Base-by-base conservation (phyloP, 2,329 filamentous ascomycete species). In the Venturia nashicola region DNA sequence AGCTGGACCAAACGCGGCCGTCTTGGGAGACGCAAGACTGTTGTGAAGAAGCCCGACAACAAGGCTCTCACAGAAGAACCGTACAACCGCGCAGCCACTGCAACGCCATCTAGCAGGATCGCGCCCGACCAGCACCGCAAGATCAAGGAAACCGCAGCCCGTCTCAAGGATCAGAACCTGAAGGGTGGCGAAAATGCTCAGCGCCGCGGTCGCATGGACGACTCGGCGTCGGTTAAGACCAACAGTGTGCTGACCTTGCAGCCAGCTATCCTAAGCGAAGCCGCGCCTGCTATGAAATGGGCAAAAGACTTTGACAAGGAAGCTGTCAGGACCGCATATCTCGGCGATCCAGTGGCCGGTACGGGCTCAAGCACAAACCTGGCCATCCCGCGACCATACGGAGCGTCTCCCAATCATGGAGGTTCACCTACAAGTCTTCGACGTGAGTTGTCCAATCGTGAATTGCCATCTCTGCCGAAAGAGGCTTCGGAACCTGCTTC, bases 201-300 rank as follows among this genome's bases (percentile, higher is more conserved):
- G 74, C 69, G 87, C 82, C 73, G 80, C 73, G 69, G 84, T 79
- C 75, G 77, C 65, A 68, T 74, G 75, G 74, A 83, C 76, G 79
- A 84, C 74, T 67, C 82, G 78, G 72, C 75, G 12, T 79, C 82
- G 64, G 76, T 77, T 55, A 96, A 95, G 81, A 97, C 91, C 3
- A 92, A 87, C 74, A 99, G 94, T 68, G 84, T 96, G 64, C 82
- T 97, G 71, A 96, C 91, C 3, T 79, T 97, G 59, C 92, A 96
- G 72, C 89, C 91, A 1, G 83, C 86, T 62, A 88, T 97, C 66
- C 81, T 92, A 70, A 91, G 82, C 62, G 94, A 96, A 73, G 93
- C 92, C 20, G 94, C 89, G 9, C 89, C 91, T 32, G 94, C 94
- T 0, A 88, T 99, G 86, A 96, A 96, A 75, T 99, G 94, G 94